Evolutionary conservation across 441 rosid genomes (phyloP).

Genomic region (Geranium incanum): DNA sequence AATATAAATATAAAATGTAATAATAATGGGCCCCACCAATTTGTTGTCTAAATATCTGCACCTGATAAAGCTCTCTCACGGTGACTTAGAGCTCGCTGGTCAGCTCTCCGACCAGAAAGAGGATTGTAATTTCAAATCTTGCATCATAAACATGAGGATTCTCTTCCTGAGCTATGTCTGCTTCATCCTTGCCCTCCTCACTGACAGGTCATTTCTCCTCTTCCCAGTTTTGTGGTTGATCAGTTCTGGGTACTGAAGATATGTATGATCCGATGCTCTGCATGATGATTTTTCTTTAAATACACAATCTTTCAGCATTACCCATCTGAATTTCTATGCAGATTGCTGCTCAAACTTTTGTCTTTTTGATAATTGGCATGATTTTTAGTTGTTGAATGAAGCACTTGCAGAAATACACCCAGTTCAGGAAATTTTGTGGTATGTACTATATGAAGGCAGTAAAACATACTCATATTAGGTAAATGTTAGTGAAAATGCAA

Average conservation of each 20-base stretch:
- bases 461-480: neutral
- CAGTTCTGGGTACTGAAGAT: slow-evolving; percentile 5
- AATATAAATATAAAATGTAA: no score
- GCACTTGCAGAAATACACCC: neutral
- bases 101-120: neutral
- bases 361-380: neutral
- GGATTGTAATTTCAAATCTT: neutral
- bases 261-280: neutral
- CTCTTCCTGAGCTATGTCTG: neutral
- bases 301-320: neutral
- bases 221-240: neutral
- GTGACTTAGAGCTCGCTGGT: neutral
- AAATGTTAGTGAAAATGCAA: neutral
- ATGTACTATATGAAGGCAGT: neutral
- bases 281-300: neutral
- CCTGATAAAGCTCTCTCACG: neutral
- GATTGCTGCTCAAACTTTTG: neutral
- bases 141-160: neutral
- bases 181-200: neutral
- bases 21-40: neutral
- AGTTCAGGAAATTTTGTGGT: neutral
- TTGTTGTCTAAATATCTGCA: neutral
- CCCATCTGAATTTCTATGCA: neutral
- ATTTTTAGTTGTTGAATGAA: neutral
- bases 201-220: slow-evolving; percentile 9